Evolutionary conservation across 23 red algal genomes (phyloP), one percentile per base, ranked within the genome.

Genomic region (Gracilariopsis chorda): DNA sequence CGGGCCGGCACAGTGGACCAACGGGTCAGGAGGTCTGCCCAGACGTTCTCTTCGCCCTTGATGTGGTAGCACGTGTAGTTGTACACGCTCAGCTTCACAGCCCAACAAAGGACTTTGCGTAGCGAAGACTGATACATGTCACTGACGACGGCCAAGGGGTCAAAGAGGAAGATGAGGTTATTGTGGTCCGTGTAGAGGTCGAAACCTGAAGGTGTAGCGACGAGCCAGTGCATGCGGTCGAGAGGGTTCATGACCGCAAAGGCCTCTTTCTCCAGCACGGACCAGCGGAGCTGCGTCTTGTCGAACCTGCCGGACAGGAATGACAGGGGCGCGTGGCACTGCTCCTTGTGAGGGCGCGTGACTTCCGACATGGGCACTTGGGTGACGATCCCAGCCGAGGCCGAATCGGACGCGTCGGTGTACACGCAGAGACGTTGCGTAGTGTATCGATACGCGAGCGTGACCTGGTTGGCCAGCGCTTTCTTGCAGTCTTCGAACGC

Each of bases 91-190:
- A 90, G 58, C 29, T 4, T 27, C 42, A 78, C 51, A 35, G 71
- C 42, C 69, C 57, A 80, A 28, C 72, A 3, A 16, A 79, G 70
- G 10, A 90, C 70, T 68, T 90, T 88, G 84, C 36, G 81, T 21
- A 72, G 4, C 19, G 57, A 68, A 0, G 81, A 69, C 6, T 44
- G 36, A 5, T 2, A 86, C 23, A 86, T n/a, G 41, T 86, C 81
- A 16, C 32, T 56, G 9, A 86, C 81, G 4, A 86, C 56, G 19
- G 81, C 67, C 20, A 86, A 47, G 3, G 81, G 81, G 58, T 86
- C 58, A 67, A 88, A 88, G 4, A 88, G 45, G 41, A 77, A 88
- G 33, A 88, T 76, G 17, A 88, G 84, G 53, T 88, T 88, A 1
- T 78, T 76, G 34, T 88, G 84, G 51, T 88, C 1, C 23, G 84